A percentile compares a stretch with the other conserved stretches of the same genome.
Conservation (phyloP, 352 stramenopile genomes). For the Phytophthora citricola region DNA sequence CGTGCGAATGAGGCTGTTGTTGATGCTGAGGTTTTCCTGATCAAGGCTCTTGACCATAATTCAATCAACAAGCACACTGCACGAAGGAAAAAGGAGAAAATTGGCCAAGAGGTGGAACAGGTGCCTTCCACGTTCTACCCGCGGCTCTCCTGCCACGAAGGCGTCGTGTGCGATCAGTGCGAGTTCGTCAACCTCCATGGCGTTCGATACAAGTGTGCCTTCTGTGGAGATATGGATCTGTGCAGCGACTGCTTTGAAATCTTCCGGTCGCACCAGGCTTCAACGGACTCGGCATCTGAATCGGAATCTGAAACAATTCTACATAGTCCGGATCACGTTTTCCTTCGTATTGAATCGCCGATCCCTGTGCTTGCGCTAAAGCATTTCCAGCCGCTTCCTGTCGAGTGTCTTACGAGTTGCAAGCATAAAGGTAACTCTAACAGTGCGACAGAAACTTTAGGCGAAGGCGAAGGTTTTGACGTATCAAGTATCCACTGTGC, state of each 20-base stretch:
- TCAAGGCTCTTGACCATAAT: constrained; percentile 33
- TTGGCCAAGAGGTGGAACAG: constrained; percentile 4
- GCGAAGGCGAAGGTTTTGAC: constrained; percentile 13
- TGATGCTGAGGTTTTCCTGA: constrained; percentile 26
- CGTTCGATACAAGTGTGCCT: constrained; percentile 76
- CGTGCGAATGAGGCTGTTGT: constrained; percentile 7
- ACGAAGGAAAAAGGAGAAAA: constrained; percentile 7
- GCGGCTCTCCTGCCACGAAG: constrained; percentile 55
- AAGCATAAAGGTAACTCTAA: constrained; percentile 19
- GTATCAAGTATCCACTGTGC: constrained; percentile 23
- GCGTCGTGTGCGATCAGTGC: constrained; percentile 78
- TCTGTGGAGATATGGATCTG: constrained; percentile 77
- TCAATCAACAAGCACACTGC: constrained; percentile 33
- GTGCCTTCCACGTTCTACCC: constrained; percentile 52
- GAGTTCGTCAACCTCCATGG: constrained; percentile 59
- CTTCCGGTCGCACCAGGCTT: constrained; percentile 43
- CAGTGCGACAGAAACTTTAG: neutral
- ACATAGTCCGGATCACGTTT: constrained; percentile 66
- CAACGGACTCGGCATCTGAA: constrained; percentile 19
- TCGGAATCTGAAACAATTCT: constrained; percentile 34
- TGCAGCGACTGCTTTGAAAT: constrained; percentile 66
- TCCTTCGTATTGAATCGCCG: constrained; percentile 65
- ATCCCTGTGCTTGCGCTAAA: constrained; percentile 69
- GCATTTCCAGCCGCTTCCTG: constrained; percentile 54
- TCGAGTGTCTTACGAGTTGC: constrained; percentile 31